These are phyloP conservation scores for Sclerotinia borealis DNA, from an alignment of 2,329 filamentous ascomycete species.

Conservation along the genomic window DNA sequence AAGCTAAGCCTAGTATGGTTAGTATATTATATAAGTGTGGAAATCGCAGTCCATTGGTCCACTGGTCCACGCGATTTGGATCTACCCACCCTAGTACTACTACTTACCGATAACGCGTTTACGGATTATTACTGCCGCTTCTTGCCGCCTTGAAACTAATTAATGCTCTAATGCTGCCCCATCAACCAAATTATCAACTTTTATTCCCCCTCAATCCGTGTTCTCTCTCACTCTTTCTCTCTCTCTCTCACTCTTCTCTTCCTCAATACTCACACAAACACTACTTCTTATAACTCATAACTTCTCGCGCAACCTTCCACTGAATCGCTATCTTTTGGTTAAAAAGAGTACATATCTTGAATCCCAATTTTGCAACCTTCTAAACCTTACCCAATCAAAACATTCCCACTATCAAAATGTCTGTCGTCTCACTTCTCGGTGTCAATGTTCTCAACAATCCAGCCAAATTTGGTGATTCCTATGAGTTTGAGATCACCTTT, in stretches of 20 bases:
- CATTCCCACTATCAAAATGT: conserved; percentile 56
- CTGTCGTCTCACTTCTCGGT: conserved; percentile 90
- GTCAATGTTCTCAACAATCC: conserved; percentile 98
- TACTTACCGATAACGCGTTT: no score
- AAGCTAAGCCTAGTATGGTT: background rate
- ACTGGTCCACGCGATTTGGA: background rate
- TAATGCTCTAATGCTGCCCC: conserved; percentile 2
- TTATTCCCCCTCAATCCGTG: background rate
- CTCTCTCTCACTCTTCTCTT: background rate
- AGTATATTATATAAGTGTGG: background rate
- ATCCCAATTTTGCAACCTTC: background rate
- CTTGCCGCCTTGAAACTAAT: background rate
- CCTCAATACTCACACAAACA: background rate
- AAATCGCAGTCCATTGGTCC: conserved; percentile 11
- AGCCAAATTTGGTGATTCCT: conserved; percentile 84
- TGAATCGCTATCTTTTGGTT: background rate
- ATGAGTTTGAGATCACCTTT: conserved; percentile 98
- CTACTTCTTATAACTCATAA: background rate
- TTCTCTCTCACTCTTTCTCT: background rate
- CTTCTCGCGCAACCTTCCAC: background rate
- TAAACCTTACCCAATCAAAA: background rate
- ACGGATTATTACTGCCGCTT: background rate
- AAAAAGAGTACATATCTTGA: background rate
- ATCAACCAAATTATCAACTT: conserved; percentile 5
- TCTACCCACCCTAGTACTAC: background rate